Evolutionary conservation across 495 filamentous ascomycete species (phyloP), one percentile per base, ranked within the genome.

Genomic region (Cudoniella acicularis): DNA sequence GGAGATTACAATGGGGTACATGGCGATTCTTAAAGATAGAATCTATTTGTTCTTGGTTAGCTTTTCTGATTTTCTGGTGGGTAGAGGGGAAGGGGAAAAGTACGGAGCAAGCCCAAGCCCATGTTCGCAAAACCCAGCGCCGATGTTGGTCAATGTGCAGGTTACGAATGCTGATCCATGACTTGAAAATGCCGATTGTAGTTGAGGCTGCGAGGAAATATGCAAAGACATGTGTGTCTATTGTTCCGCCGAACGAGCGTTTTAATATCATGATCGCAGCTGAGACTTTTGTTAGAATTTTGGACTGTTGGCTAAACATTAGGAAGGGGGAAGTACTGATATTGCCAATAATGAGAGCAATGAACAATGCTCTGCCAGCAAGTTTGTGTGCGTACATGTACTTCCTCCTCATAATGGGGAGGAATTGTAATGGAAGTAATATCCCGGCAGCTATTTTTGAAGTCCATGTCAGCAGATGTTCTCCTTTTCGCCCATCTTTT

Each of bases 51-150:
- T 21, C 45, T n/a, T n/a, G 30, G n/a, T 54, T 41, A 41, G 23
- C 27, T 21, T 20, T 20, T 41, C 10, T 10, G 27, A 3, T 6
- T 10, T 10, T 4, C 6, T 13, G 3, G 11, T n/a, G 8, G 48
- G 48, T 9, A n/a, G 8, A 9, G 36, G 48, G 48, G 30, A 4
- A 11, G 10, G 13, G 51, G 22, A 10, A 22, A 54, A 25, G n/a
- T n/a, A 54, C 51, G 23, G 54, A 57, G n/a, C 54, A 27, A 18
- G 46, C 54, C 49, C 50, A 57, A 3, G 54, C 13, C 54, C 54
- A 57, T 1, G 26, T 23, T 23, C 54, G n/a, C 2, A 57, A n/a
- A 10, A 50, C 27, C 54, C 54, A 57, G 16, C 18, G 25, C 4
- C 54, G 43, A 41, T 57, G 54, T 22, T 49, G 22, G 23, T 57